Conservation (phyloP, 148 eudicot genomes). For the Diospyros kaki region DNA sequence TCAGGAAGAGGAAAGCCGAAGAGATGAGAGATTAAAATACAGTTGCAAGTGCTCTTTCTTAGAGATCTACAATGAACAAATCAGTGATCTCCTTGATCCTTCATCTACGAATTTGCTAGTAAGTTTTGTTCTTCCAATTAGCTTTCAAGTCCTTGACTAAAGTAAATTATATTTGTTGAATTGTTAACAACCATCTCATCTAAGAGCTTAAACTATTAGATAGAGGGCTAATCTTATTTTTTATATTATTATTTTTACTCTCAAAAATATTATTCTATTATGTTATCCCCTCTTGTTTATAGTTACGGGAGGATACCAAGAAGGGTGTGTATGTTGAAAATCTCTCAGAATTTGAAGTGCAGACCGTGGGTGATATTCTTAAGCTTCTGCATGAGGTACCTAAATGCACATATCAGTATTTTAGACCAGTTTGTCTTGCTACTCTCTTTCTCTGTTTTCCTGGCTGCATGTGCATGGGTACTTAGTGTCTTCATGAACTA, state of each 20-base stretch:
- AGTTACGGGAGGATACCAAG: slow-evolving; percentile 91
- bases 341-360: slow-evolving; percentile 92
- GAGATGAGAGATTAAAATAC: slow-evolving; percentile 80
- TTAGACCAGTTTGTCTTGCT: background rate
- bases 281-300: slow-evolving; percentile 9
- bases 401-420: background rate
- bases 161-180: background rate
- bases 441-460: background rate
- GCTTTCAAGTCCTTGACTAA: background rate
- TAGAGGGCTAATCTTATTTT: no score
- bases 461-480: background rate
- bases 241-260: no score
- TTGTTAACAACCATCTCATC: no score
- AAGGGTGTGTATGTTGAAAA: slow-evolving; percentile 97
- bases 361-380: slow-evolving; percentile 77
- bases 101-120: slow-evolving; percentile 88
- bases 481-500: background rate
- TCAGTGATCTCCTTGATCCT: slow-evolving; percentile 93
- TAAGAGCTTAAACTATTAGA: no score
- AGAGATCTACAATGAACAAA: slow-evolving; percentile 97
- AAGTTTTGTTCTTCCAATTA: slow-evolving; percentile 18
- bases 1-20: slow-evolving; percentile 95
- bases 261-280: background rate
- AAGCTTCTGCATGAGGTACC: slow-evolving; percentile 77
- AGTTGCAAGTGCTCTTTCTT: slow-evolving; percentile 94